Evolutionary conservation across 163 green algal species (phyloP), one percentile per base, ranked within the genome.

Genomic region (Coccomyxa subellipsoidea): DNA sequence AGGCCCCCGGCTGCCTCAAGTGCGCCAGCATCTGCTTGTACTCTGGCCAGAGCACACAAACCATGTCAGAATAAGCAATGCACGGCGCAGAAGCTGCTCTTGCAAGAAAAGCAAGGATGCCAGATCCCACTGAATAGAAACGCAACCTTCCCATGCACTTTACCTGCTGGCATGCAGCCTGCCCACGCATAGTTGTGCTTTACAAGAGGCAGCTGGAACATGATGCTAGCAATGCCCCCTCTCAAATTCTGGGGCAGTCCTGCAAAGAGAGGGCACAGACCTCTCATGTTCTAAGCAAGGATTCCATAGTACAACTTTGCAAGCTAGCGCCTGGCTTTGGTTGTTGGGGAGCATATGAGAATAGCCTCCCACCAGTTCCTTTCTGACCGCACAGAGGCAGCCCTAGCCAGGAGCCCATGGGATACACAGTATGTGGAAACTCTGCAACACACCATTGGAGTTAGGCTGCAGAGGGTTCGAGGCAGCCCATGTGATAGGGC

Each of bases 351-450:
- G n/a, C n/a, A n/a, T n/a, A n/a, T n/a, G n/a, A n/a, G n/a, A n/a
- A n/a, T n/a, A n/a, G n/a, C n/a, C 3, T 59, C 29, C 9, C 36
- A 79, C 75, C 75, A 35, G 75, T 69, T 12, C 75, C 75, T 69
- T 31, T 36, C 75, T 27, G 36, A 18, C 75, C 75, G 32, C 37
- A 59, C 0, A 79, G 25, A 18, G 75, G 37, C 36, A 79, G 8
- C 3, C 37, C 75, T 25, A 85, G 81, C 82, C 82, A 85, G 34
- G 59, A 76, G 5, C 77, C 77, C 69, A 82, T 80, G 7, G 82
- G 82, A 27, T 81, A 85, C 23, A 76, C 76, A 4, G 54, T 77
- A 71, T 85, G 82, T 31, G 82, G 82, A 70, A 85, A 82, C 15
- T 85, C 70, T 77, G 70, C 70, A 77, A n/a, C 66, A 73, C 12